A percentile compares a stretch with the other conserved stretches of the same genome.
Conservation (phyloP, 2,329 filamentous ascomycete genomes). For the Aspergillus costaricaensis region DNA sequence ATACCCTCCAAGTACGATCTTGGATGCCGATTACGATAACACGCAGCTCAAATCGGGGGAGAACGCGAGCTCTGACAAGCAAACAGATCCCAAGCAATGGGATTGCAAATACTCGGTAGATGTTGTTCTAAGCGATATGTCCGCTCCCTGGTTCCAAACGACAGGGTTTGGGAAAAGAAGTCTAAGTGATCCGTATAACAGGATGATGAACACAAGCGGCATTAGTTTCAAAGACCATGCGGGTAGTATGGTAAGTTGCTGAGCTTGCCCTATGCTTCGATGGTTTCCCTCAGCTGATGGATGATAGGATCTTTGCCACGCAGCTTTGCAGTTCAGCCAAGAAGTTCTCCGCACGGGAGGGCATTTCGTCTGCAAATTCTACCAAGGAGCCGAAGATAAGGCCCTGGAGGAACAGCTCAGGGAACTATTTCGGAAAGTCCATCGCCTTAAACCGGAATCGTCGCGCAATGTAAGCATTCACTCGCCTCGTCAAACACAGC, state of each 20-base stretch:
- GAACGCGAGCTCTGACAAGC: not conserved
- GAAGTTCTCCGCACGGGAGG: conserved; percentile 81
- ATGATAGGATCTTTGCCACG: conserved; percentile 78
- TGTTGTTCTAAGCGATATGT: conserved; percentile 98
- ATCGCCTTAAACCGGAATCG: conserved; percentile 86
- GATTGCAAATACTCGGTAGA: conserved; percentile 60
- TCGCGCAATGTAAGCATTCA: conserved; percentile 69
- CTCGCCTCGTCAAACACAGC: not conserved
- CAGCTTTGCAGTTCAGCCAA: conserved; percentile 80
- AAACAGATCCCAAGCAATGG: not conserved
- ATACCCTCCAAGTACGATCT: conserved; percentile 28
- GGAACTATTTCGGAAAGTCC: conserved; percentile 75
- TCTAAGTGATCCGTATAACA: conserved; percentile 92
- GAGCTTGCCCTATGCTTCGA: not conserved
- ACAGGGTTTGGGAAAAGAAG: conserved; percentile 79
- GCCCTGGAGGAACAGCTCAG: conserved; percentile 72
- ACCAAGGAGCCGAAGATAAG: conserved; percentile 86
- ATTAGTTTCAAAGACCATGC: conserved; percentile 83
- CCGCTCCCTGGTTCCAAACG: conserved; percentile 86
- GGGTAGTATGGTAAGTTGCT: conserved; percentile 79
- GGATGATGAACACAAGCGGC: conserved; percentile 99
- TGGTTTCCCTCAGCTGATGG: conserved; percentile 1
- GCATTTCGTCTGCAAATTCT: conserved; percentile 97
- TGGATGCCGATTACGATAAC: conserved; percentile 5
- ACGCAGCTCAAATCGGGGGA: not conserved